These are phyloP conservation scores for Aaosphaeria pasadenensis DNA, from an alignment of 2,329 filamentous ascomycete genomes.

Conservation along the genomic window DNA sequence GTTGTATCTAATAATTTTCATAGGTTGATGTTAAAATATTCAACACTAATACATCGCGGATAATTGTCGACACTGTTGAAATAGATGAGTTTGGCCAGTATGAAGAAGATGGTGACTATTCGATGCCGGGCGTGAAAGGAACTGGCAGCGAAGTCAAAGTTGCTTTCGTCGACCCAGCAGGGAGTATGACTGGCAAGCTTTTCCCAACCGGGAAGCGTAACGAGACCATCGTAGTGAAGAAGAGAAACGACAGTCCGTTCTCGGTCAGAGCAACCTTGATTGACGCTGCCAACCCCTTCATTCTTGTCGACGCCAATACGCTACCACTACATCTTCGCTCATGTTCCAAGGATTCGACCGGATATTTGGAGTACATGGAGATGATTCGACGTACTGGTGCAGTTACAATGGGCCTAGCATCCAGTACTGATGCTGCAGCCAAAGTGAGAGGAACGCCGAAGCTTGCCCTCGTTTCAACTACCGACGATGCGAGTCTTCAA, in stretches of 20 bases:
- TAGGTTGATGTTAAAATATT: conserved; percentile 52
- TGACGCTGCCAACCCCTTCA: conserved; percentile 62
- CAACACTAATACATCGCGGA: conserved; percentile 68
- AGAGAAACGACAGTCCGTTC: conserved; percentile 19
- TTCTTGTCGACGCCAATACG: conserved; percentile 55
- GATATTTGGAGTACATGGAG: conserved; percentile 51
- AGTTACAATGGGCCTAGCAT: conserved; percentile 57
- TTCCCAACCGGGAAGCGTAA: conserved; percentile 56
- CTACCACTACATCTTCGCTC: conserved; percentile 51
- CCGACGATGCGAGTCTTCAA: conserved; percentile 10
- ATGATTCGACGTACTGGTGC: conserved; percentile 55
- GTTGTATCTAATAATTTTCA: conserved; percentile 2
- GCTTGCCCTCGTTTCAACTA: conserved; percentile 51
- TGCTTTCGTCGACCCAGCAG: conserved; percentile 60
- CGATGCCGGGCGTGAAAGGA: conserved; percentile 62
- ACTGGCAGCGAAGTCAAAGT: conserved; percentile 56
- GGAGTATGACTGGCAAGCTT: conserved; percentile 59
- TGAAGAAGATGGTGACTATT: conserved; percentile 50
- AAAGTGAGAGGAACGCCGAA: conserved; percentile 57
- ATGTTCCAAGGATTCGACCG: conserved; percentile 38
- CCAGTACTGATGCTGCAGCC: conserved; percentile 29
- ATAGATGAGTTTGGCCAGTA: conserved; percentile 49
- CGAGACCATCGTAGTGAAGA: conserved; percentile 43
- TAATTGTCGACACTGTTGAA: conserved; percentile 49
- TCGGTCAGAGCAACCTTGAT: conserved; percentile 53